Conservation (phyloP, 2,329 filamentous ascomycete species). For the Colletotrichum incanum region DNA sequence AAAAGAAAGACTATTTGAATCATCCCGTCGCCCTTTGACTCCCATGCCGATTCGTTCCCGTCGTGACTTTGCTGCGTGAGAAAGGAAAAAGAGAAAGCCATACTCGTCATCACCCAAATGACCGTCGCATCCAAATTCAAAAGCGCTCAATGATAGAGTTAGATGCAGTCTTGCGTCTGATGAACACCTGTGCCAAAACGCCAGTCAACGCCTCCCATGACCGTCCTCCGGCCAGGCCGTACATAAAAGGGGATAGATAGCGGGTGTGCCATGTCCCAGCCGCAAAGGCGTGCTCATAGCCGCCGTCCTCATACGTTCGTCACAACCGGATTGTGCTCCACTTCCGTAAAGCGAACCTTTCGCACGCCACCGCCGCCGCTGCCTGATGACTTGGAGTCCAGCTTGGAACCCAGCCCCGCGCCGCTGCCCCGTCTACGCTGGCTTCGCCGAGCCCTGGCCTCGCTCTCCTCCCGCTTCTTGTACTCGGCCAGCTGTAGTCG, state of each 20-base stretch:
- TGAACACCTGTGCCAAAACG: conserved; percentile 19
- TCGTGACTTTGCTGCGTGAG: not conserved
- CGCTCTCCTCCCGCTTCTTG: conserved; percentile 71
- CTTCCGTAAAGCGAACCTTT: conserved; percentile 60
- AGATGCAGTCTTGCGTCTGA: conserved; percentile 11
- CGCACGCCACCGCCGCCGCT: conserved; percentile 48
- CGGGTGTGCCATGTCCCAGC: not conserved
- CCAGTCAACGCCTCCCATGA: conserved; percentile 20
- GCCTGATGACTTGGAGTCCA: conserved; percentile 40
- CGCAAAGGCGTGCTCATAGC: not conserved
- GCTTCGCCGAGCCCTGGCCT: conserved; percentile 71
- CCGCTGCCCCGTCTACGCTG: conserved; percentile 62
- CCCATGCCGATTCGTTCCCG: conserved; percentile 8
- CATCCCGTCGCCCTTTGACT: conserved; percentile 1
- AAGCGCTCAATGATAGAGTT: not conserved
- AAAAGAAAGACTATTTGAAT: conserved; percentile 41
- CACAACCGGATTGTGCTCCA: conserved; percentile 49
- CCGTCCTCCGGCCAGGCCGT: not conserved
- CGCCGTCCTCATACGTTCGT: conserved; percentile 27
- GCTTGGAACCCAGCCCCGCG: conserved; percentile 42
- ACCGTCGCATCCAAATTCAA: conserved; percentile 1
- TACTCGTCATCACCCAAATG: conserved; percentile 21
- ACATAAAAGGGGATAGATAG: not conserved
- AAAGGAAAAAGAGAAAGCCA: conserved; percentile 17
- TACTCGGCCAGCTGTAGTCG: conserved; percentile 76